Percentiles rank a stretch among this genome's conserved stretches.
phyloP scores from a whole-genome alignment of 441 rosid genomes.

The Francoa sonchifolia region DNA sequence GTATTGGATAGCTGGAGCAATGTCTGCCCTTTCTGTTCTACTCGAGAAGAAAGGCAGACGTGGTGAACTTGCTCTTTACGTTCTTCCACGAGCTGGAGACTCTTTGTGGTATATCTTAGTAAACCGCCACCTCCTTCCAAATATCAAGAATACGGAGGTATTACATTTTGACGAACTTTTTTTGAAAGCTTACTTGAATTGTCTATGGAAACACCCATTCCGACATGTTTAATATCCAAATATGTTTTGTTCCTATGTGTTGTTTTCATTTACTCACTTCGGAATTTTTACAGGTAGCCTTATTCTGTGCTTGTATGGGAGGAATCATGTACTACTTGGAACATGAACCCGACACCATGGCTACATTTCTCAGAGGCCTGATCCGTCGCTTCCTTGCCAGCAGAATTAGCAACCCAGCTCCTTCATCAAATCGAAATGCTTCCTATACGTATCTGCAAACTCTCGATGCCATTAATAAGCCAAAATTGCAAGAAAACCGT shows the following conservation, averaged over 20 bases:
- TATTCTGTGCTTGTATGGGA: slow-evolving; percentile 96
- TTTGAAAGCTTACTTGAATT: not conserved
- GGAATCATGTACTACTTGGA: slow-evolving; percentile 94
- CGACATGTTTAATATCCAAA: not conserved
- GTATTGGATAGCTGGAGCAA: slow-evolving; percentile 86
- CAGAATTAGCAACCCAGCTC: slow-evolving; percentile 72
- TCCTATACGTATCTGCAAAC: slow-evolving; percentile 59
- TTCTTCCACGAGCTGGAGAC: slow-evolving; percentile 95
- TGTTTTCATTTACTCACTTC: too few relatives aligned
- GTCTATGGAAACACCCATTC: not conserved
- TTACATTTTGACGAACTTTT: not conserved
- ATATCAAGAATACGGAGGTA: slow-evolving; percentile 90
- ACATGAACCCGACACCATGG: slow-evolving; percentile 89
- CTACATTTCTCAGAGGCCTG: slow-evolving; percentile 81
- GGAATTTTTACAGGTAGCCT: slow-evolving; percentile 51
- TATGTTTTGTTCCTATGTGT: too few relatives aligned
- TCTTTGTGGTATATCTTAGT: slow-evolving; percentile 88
- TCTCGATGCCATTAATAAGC: slow-evolving; percentile 51
- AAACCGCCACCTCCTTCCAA: slow-evolving; percentile 80
- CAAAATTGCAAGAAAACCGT: slow-evolving; percentile 36
- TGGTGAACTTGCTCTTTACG: slow-evolving; percentile 87
- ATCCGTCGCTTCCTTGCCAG: slow-evolving; percentile 93
- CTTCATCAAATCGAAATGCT: slow-evolving; percentile 40
- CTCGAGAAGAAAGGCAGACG: slow-evolving; percentile 89
- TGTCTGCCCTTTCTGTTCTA: slow-evolving; percentile 77